Evolutionary conservation across 257 asterid species (phyloP), one percentile per base, ranked within the genome.

Genomic region (Salvia rosmarinus): DNA sequence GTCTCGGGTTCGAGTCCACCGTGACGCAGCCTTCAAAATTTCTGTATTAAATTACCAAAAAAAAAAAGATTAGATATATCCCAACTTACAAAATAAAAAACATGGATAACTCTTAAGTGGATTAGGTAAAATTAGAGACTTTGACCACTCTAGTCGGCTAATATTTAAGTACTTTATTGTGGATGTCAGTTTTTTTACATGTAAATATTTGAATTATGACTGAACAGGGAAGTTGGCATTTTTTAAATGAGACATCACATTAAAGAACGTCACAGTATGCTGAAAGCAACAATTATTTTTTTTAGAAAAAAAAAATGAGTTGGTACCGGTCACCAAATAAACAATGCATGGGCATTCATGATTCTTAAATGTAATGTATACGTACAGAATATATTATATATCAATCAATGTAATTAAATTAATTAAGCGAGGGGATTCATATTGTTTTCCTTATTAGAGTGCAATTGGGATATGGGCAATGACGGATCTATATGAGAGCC

Each of bases 401-500:
- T n/a, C n/a, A n/a, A n/a, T n/a, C n/a, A n/a, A n/a, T n/a, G n/a
- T n/a, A n/a, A n/a, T n/a, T n/a, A n/a, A n/a, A n/a, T n/a, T n/a
- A n/a, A n/a, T 32, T 32, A 32, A 32, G 0, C 37, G 37, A 32
- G 6, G 4, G 2, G 4, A 25, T 3, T 25, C 30, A 3, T 1
- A 25, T 25, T 25, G 3, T 25, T 3, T 25, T 25, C 30, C 3
- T 25, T 3, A 25, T 25, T 25, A 25, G 30, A 25, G 30, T 25
- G 30, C 30, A 25, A 25, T 25, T 25, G 3, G 30, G 30, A n/a
- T 25, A 25, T 25, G 30, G 30, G 64, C 85, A 47, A 87, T 87
- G 74, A 82, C 87, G 25, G 96, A 89, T 50, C 93, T 92, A 51
- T 93, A 91, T 17, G 96, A 93, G 20, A 42, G 86, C 32, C 76